Conservation (phyloP, 1,139 yeast genomes). For the Candida tropicalis region DNA sequence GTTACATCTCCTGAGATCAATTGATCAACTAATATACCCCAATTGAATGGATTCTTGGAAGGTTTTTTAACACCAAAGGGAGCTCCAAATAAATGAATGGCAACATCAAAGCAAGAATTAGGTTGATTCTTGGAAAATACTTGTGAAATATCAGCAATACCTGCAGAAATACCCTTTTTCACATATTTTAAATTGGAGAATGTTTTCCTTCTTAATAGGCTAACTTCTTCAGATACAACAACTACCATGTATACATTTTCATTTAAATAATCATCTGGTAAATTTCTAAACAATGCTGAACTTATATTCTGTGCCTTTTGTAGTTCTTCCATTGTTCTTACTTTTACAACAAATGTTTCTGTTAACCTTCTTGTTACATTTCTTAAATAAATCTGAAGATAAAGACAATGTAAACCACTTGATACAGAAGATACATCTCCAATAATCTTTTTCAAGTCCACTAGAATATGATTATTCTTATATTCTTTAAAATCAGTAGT, state of each 20-base stretch:
- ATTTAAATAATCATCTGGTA: constrained; percentile 71
- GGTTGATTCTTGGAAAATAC: constrained; percentile 70
- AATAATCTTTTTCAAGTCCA: constrained; percentile 73
- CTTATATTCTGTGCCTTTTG: constrained; percentile 66
- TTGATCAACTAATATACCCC: constrained; percentile 87
- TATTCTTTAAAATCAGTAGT: constrained; percentile 51
- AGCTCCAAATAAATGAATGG: constrained; percentile 72
- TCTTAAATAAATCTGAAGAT: constrained; percentile 73
- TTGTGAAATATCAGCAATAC: constrained; percentile 83
- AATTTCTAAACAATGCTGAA: constrained; percentile 77
- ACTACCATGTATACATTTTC: constrained; percentile 68
- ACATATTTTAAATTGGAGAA: constrained; percentile 43
- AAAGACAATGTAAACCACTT: constrained; percentile 71
- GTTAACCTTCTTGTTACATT: constrained; percentile 68
- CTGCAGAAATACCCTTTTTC: constrained; percentile 85
- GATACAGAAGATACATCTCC: constrained; percentile 66
- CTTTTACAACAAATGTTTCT: constrained; percentile 76
- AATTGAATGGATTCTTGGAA: constrained; percentile 37
- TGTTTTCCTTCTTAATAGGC: constrained; percentile 30
- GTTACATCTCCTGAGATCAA: constrained; percentile 74
- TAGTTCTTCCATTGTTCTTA: constrained; percentile 59
- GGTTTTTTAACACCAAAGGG: constrained; percentile 69
- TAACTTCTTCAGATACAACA: constrained; percentile 62
- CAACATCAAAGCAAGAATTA: constrained; percentile 59
- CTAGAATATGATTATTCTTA: constrained; percentile 74